A percentile compares a stretch with the other conserved stretches of the same genome.
Conservation (phyloP, 257 asterid genomes). For the Paraleonurus japonicus region DNA sequence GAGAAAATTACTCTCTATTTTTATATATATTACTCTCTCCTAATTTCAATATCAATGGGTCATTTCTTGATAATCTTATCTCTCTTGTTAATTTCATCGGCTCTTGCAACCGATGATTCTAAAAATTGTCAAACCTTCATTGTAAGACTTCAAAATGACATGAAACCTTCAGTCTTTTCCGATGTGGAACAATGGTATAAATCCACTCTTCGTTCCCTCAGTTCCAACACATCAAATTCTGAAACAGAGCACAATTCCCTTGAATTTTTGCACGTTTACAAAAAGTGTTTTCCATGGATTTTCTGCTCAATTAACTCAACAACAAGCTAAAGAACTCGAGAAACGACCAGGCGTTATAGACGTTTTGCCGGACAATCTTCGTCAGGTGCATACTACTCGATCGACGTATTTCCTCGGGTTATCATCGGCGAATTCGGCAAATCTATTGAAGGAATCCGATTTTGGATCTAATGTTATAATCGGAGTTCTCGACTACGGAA, state of each 20-base stretch:
- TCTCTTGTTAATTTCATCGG: conserved; percentile 11
- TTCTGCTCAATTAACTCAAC: conserved; percentile 52
- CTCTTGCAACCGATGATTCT: conserved; percentile 3
- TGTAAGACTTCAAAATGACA: conserved; percentile 56
- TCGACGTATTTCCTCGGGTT: conserved; percentile 61
- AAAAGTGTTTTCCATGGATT: conserved; percentile 80
- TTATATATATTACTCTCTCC: too few species aligned
- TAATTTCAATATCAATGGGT: conserved; percentile 32
- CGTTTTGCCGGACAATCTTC: conserved; percentile 66
- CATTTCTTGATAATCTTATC: conserved; percentile 8
- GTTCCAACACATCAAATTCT: conserved; percentile 13
- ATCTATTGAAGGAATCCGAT: conserved; percentile 57
- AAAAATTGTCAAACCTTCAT: conserved; percentile 62
- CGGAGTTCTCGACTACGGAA: conserved; percentile 79
- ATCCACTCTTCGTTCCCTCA: conserved; percentile 63
- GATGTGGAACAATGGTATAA: conserved; percentile 64
- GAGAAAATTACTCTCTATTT: too few species aligned
- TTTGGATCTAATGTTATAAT: conserved; percentile 66
- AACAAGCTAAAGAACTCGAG: conserved; percentile 47
- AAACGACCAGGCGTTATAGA: conserved; percentile 46
- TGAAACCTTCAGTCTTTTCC: conserved; percentile 61
- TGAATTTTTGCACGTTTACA: conserved; percentile 58
- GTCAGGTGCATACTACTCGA: conserved; percentile 69
- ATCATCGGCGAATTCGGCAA: conserved; percentile 29
- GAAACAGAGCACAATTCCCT: conserved; percentile 3